phyloP scores from a whole-genome alignment of 163 green algal genomes.

The Chloroidium sp. region DNA sequence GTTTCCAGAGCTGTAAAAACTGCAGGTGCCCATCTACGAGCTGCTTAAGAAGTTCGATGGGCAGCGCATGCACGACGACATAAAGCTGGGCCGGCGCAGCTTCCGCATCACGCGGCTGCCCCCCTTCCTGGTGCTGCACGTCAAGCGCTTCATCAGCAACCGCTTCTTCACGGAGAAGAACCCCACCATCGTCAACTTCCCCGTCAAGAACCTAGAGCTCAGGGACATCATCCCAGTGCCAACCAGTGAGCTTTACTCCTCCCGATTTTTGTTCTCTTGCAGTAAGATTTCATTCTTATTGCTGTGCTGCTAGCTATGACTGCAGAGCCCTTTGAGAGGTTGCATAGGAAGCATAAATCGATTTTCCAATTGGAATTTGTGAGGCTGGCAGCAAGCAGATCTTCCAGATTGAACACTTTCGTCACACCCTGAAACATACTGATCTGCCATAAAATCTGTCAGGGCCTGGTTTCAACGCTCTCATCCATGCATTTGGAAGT shows the following conservation, averaged over 20 bases:
- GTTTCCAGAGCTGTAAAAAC: too few species aligned
- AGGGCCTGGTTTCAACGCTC: too few species aligned
- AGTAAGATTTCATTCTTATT: not conserved
- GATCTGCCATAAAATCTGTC: too few species aligned
- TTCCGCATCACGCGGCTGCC: conserved; percentile 77
- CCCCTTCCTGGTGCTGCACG: conserved; percentile 78
- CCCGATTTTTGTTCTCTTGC: not conserved
- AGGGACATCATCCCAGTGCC: conserved; percentile 69
- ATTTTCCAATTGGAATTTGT: too few species aligned
- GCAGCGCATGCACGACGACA: conserved; percentile 62
- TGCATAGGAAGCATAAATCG: too few species aligned
- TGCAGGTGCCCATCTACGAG: conserved; percentile 85
- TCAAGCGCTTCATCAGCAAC: conserved; percentile 94
- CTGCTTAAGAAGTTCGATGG: conserved; percentile 93
- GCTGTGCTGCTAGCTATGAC: not conserved
- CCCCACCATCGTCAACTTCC: conserved; percentile 98
- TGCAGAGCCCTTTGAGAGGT: not conserved
- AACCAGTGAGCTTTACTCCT: conserved; percentile 12
- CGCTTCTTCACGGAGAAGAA: conserved; percentile 98
- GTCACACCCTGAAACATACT: too few species aligned
- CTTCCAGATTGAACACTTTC: too few species aligned
- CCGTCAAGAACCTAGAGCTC: conserved; percentile 84
- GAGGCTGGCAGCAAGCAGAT: too few species aligned
- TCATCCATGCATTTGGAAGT: too few species aligned
- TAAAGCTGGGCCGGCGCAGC: conserved; percentile 54